Percentiles rank a stretch among this genome's conserved stretches.
Evolutionary conservation across 2,329 filamentous ascomycete genomes (phyloP).

Genomic region (Botryotinia calthae): DNA sequence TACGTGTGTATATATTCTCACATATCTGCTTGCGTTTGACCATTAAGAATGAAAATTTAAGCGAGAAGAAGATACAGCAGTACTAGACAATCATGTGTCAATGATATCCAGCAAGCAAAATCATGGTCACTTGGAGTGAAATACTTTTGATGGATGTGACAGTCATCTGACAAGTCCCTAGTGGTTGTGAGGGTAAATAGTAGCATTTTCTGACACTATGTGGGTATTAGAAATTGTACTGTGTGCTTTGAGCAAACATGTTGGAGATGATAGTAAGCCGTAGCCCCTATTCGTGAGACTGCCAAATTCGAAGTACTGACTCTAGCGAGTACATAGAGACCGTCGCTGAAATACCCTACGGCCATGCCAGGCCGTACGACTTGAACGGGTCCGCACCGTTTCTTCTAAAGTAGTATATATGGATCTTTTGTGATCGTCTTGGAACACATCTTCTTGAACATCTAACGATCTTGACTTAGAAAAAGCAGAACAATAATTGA

Average conservation of each 20-base stretch:
- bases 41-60: neutral
- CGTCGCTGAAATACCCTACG: neutral
- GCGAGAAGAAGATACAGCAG: neutral
- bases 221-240: neutral
- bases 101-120: neutral
- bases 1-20: neutral
- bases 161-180: neutral
- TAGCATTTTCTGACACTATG: neutral
- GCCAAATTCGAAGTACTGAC: accelerated
- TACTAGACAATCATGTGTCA: neutral
- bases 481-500: neutral
- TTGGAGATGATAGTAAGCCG: neutral
- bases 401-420: neutral
- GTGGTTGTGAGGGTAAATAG: neutral
- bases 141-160: neutral
- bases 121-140: neutral
- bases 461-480: no score
- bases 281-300: neutral
- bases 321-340: neutral
- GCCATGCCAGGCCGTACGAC: neutral
- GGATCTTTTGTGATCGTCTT: neutral
- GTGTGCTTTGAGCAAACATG: neutral
- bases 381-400: neutral
- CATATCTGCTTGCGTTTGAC: neutral
- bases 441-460: neutral